Conservation (phyloP, 352 stramenopile genomes). For the Phytophthora constricta region DNA sequence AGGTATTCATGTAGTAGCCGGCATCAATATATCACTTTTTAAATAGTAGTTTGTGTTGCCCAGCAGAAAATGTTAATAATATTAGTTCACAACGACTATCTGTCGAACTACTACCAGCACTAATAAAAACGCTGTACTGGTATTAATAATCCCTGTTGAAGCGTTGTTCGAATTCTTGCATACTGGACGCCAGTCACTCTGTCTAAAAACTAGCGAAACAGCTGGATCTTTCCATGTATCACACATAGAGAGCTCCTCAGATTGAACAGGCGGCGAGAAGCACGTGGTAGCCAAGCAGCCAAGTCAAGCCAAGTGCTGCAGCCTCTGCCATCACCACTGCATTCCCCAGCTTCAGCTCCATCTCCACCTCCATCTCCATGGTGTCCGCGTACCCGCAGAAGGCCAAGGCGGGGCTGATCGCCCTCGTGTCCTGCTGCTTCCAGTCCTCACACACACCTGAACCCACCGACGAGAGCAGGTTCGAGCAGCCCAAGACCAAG, state of each 20-base stretch:
- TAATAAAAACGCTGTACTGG: too few species aligned
- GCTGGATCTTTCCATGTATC: not conserved
- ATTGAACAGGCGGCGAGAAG: not conserved
- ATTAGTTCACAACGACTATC: too few species aligned
- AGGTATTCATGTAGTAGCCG: too few species aligned
- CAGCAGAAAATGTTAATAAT: too few species aligned
- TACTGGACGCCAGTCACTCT: too few species aligned
- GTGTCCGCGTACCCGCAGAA: constrained; percentile 30
- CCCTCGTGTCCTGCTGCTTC: constrained; percentile 70
- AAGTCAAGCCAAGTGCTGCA: not conserved
- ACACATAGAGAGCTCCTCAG: not conserved
- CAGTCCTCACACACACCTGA: constrained; percentile 38
- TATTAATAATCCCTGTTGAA: too few species aligned
- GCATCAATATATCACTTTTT: too few species aligned
- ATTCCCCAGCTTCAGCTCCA: constrained; percentile 3
- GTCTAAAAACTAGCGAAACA: not conserved
- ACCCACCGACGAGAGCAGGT: constrained; percentile 41
- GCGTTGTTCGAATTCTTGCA: too few species aligned
- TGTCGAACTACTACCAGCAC: too few species aligned
- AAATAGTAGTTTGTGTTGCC: too few species aligned
- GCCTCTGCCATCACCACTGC: not conserved
- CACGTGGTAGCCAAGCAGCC: not conserved
- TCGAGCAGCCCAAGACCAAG: constrained; percentile 33
- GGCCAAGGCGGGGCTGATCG: constrained; percentile 42
- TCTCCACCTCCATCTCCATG: not conserved